Percentiles rank a stretch among this genome's conserved stretches.
phyloP scores from a whole-genome alignment of 129 eudicot species.

The Sambucus nigra region DNA sequence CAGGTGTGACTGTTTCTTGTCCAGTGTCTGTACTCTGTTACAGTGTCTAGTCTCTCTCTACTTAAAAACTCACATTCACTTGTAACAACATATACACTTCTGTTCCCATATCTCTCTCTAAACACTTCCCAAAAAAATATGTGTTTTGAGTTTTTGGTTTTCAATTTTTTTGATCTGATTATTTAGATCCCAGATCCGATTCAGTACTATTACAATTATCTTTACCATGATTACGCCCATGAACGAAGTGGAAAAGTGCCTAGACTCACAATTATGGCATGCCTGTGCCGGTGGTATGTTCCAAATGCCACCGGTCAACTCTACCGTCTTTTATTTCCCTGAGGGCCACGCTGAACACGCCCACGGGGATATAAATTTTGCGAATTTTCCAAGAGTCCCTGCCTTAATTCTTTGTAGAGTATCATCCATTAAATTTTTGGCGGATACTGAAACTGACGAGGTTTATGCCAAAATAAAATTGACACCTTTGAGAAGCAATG shows the following conservation, averaged over 20 bases:
- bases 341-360: slow-evolving; percentile 92
- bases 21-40: slow-evolving; percentile 2
- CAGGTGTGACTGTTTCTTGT: slow-evolving; percentile 18
- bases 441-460: slow-evolving; percentile 73
- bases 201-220: slow-evolving; percentile 63
- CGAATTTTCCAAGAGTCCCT: slow-evolving; percentile 34
- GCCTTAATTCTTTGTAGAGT: slow-evolving; percentile 48
- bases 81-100: no score
- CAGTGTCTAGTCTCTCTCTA: background rate
- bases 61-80: slow-evolving; percentile 6
- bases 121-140: background rate
- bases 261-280: slow-evolving; percentile 90
- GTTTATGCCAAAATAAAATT: slow-evolving; percentile 64
- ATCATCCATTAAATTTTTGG: slow-evolving; percentile 55
- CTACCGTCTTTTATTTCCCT: slow-evolving; percentile 67
- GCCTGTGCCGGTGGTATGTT: slow-evolving; percentile 98
- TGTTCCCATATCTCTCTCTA: background rate
- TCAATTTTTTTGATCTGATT: no score
- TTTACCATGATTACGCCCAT: slow-evolving; percentile 42
- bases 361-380: slow-evolving; percentile 34
- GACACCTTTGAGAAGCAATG: slow-evolving; percentile 38
- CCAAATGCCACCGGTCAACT: slow-evolving; percentile 67
- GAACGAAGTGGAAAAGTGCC: slow-evolving; percentile 50
- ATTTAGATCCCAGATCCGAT: no score
- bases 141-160: background rate